Conservation (phyloP, 441 rosid species). For the Croton laevigatus region DNA sequence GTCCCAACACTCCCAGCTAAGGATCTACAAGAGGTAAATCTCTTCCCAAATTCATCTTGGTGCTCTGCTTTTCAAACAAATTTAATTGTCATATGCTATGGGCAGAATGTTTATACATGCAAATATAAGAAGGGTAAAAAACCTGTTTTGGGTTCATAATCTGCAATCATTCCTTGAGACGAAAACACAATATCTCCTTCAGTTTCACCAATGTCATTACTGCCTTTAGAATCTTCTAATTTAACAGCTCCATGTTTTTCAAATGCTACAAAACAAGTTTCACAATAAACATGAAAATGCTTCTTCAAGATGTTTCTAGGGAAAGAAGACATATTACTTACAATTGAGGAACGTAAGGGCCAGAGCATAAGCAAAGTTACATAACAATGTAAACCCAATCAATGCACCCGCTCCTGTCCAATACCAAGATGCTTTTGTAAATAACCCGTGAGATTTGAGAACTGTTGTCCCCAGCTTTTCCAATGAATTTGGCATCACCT, state of each 20-base stretch:
- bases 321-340: slow-evolving; percentile 23
- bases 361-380: slow-evolving; percentile 40
- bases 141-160: background rate
- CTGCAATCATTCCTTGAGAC: background rate
- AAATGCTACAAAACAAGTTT: slow-evolving; percentile 41
- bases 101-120: background rate
- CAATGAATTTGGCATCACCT: slow-evolving; percentile 34
- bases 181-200: background rate
- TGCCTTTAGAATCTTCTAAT: background rate
- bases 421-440: slow-evolving; percentile 53
- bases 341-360: slow-evolving; percentile 55
- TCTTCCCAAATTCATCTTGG: background rate
- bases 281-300: background rate
- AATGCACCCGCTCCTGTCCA: slow-evolving; percentile 62
- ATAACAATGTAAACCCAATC: slow-evolving; percentile 44
- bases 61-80: background rate
- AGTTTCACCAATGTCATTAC: background rate
- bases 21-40: background rate
- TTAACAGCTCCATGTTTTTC: slow-evolving; percentile 18
- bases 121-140: background rate
- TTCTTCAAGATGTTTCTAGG: background rate
- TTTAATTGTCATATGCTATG: background rate
- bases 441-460: slow-evolving; percentile 51
- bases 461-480: slow-evolving; percentile 45
- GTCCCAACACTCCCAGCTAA: background rate